These are phyloP conservation scores for Filobasidium floriforme DNA, from an alignment of 768 basidiomycete genomes.

Conservation along the genomic window DNA sequence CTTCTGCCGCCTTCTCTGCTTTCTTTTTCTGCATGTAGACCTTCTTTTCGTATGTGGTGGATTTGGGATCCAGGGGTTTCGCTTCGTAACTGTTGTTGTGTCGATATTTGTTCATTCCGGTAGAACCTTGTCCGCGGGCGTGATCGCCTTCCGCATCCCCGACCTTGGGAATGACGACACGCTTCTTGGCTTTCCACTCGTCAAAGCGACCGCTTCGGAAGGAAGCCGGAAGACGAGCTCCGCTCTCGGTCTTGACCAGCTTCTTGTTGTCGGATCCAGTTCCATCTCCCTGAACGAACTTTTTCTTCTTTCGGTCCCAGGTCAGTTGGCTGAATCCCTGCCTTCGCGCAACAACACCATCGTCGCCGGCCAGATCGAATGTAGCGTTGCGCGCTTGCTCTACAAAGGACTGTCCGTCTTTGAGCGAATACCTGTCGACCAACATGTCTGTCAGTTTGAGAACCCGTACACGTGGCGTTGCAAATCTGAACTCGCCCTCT, in stretches of 20 bases:
- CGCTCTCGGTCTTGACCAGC: constrained; percentile 85
- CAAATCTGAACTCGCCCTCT: constrained; percentile 60
- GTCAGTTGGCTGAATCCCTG: constrained; percentile 55
- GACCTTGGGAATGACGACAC: constrained; percentile 64
- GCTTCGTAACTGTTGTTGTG: constrained; percentile 60
- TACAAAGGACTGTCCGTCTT: constrained; percentile 75
- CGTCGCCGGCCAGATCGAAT: constrained; percentile 77
- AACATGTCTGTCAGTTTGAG: not conserved
- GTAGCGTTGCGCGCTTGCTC: constrained; percentile 71
- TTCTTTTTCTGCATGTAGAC: constrained; percentile 58
- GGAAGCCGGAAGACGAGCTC: constrained; percentile 77
- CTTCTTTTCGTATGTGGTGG: constrained; percentile 68
- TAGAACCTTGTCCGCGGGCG: constrained; percentile 34
- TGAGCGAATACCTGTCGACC: constrained; percentile 66
- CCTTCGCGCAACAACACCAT: constrained; percentile 52
- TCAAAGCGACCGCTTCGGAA: constrained; percentile 91
- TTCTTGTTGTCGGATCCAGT: constrained; percentile 87
- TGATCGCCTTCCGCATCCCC: constrained; percentile 66
- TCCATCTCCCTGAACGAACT: constrained; percentile 78
- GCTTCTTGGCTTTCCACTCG: constrained; percentile 81
- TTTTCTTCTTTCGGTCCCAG: constrained; percentile 97
- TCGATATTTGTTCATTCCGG: constrained; percentile 58
- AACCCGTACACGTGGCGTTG: not conserved
- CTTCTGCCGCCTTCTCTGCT: constrained; percentile 48
- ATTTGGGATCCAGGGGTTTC: constrained; percentile 70